Evolutionary conservation across 139 green algal species (phyloP), one percentile per base, ranked within the genome.

Genomic region (Monoraphidium neglectum): DNA sequence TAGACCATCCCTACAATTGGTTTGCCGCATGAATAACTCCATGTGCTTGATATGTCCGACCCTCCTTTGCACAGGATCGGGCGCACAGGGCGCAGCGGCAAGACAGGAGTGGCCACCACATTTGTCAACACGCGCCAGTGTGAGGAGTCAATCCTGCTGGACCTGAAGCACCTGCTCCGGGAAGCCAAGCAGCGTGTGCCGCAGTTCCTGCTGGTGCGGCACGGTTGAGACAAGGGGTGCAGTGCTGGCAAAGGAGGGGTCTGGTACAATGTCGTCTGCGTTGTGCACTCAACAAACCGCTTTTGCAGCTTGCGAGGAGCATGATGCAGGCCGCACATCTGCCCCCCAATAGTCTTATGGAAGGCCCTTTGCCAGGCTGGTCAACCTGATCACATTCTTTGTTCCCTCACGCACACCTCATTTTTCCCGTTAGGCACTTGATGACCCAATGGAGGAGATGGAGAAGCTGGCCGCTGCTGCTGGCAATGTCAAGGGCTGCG

Each of bases 71-170:
- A n/a, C 65, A 59, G 91, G 16, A 95, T 95, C 57, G 92, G 92
- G 18, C 90, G 92, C 49, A 97, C 92, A 24, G 96, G 96, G 0
- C 94, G 96, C 26, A 94, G 93, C 74, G 96, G 96, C 66, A 98
- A 98, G 87, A 99, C 93, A 26, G 96, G 96, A 40, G 93, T 99
- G 4, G 96, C 96, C 28, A 99, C 96, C 33, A 98, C 96, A 16
- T 98, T 99, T 81, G 93, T 99, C 82, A 99, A 97, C 91, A 97
- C 94, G 74, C 92, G 95, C 71, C 85, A 97, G 62, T 90, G 79
- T 67, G 82, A 62, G 37, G 96, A 99, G 84, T 91, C 83, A 49
- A 97, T 98, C 67, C 81, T 99, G 88, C 89, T 99, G 68, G 96
- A 99, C 80, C 81, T 99, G 24, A 99, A 99, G 88, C 93, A 99